phyloP scores from a whole-genome alignment of 116 monocot species.

The Zostera marina region DNA sequence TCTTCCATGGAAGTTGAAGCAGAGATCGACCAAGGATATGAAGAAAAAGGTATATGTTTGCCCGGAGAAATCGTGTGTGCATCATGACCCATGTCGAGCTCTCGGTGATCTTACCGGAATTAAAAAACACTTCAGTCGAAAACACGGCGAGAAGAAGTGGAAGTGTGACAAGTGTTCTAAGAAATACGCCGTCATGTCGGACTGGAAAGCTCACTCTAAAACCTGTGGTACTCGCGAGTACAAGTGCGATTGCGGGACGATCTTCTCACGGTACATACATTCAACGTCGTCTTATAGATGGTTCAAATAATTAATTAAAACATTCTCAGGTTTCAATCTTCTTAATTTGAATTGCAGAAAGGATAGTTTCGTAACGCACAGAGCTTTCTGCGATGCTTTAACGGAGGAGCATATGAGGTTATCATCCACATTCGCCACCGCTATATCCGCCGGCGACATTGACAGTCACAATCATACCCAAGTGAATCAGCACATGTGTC shows the following conservation, averaged over 20 bases:
- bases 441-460: background rate
- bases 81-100: conserved; percentile 53
- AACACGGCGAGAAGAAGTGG: conserved; percentile 95
- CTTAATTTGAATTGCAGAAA: conserved; percentile 9
- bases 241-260: conserved; percentile 73
- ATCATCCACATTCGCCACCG: background rate
- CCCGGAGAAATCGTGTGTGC: conserved; percentile 53
- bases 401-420: conserved; percentile 16
- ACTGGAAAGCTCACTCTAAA: conserved; percentile 78
- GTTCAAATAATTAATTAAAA: too few relatives aligned
- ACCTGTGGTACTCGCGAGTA: conserved; percentile 68
- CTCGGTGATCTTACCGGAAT: conserved; percentile 81
- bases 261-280: conserved; percentile 52
- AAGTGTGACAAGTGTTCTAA: conserved; percentile 89
- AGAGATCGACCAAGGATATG: conserved; percentile 27
- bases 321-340: background rate
- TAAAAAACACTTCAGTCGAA: conserved; percentile 80
- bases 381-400: conserved; percentile 23
- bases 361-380: conserved; percentile 24
- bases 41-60: conserved; percentile 60
- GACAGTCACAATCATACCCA: background rate
- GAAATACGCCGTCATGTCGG: conserved; percentile 77
- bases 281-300: background rate
- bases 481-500: background rate
- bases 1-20: conserved; percentile 51